phyloP scores from a whole-genome alignment of 441 rosid species.

The Populus tomentosa region DNA sequence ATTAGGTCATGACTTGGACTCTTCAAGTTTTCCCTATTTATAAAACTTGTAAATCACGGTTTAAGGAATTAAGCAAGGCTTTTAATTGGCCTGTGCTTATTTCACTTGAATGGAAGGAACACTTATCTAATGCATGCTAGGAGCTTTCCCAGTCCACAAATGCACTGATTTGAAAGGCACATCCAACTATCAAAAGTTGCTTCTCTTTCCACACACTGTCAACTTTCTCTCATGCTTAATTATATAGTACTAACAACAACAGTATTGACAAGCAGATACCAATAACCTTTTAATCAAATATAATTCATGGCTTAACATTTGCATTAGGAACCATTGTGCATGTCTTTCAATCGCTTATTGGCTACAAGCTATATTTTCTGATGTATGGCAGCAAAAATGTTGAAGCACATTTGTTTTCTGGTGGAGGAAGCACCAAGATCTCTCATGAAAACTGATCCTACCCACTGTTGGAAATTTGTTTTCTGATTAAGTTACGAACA shows the following conservation, averaged over 20 bases:
- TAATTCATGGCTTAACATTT: background rate
- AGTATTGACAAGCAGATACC: background rate
- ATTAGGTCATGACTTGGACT: conserved; percentile 46
- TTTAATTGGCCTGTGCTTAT: conserved; percentile 7
- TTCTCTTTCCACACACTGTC: background rate
- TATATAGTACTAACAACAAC: background rate
- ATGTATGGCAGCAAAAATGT: background rate
- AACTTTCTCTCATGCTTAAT: background rate
- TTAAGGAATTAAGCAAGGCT: conserved; percentile 3
- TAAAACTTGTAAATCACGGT: conserved; percentile 4
- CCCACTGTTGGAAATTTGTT: no score
- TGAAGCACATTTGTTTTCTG: background rate
- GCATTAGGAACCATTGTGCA: background rate
- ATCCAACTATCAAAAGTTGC: conserved; percentile 34
- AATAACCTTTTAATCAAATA: background rate
- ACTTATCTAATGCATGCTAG: conserved; percentile 26
- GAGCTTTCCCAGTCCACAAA: conserved; percentile 14
- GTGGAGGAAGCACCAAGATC: background rate
- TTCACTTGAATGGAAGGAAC: conserved; percentile 30
- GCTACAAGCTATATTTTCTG: background rate
- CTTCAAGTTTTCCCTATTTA: background rate
- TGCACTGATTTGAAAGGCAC: conserved; percentile 39
- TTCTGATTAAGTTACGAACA: background rate
- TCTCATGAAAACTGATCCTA: background rate
- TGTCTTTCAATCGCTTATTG: background rate